Conservation (phyloP, 1,284 basidiomycete genomes). For the Tylopilus sp. region DNA sequence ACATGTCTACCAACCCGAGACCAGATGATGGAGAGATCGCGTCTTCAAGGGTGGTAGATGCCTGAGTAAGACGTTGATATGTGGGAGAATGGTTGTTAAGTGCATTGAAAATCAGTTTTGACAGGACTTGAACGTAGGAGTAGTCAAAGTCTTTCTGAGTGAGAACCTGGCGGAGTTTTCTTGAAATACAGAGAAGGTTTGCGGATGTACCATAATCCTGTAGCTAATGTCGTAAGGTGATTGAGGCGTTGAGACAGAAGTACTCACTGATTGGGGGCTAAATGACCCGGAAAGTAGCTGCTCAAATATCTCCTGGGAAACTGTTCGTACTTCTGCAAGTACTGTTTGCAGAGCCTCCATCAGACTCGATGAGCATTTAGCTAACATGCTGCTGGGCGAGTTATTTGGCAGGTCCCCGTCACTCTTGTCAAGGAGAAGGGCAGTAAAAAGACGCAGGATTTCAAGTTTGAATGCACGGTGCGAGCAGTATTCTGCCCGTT, state of each 20-base stretch:
- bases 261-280: conserved; percentile 24
- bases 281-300: conserved; percentile 30
- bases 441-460: conserved; percentile 39
- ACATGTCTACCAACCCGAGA: conserved; percentile 61
- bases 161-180: conserved; percentile 45
- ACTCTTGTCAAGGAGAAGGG: conserved; percentile 38
- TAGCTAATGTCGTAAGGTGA: conserved; percentile 5
- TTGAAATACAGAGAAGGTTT: conserved; percentile 48
- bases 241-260: neutral
- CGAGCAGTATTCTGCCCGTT: conserved; percentile 27
- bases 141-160: conserved; percentile 51
- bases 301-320: conserved; percentile 31
- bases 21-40: conserved; percentile 60
- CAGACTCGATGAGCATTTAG: conserved; percentile 27
- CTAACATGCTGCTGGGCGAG: conserved; percentile 2
- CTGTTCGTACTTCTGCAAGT: conserved; percentile 31
- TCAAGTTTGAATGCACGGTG: conserved; percentile 41
- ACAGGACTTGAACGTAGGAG: conserved; percentile 54
- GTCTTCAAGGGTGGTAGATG: conserved; percentile 48
- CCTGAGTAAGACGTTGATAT: conserved; percentile 44
- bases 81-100: conserved; percentile 45
- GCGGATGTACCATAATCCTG: conserved; percentile 35
- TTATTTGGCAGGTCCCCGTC: conserved; percentile 16
- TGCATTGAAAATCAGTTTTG: conserved; percentile 51
- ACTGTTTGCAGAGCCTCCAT: conserved; percentile 36